Evolutionary conservation across 2,329 filamentous ascomycete genomes (phyloP).

Genomic region (Tolypocladium guangdongense): DNA sequence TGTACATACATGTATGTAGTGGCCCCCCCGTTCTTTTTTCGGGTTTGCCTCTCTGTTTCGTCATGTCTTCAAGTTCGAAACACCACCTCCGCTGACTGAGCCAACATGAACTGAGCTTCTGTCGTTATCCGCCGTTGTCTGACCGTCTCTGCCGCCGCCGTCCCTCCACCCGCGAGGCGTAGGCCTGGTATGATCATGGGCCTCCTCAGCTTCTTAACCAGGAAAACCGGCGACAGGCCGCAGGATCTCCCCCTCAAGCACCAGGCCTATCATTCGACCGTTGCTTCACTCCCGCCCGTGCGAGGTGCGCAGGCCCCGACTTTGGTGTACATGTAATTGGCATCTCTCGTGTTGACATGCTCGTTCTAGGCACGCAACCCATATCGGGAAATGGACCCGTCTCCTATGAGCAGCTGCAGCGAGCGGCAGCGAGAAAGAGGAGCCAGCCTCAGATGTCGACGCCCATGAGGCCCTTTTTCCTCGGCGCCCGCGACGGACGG

Average conservation of each 20-base stretch:
- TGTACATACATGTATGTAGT: neutral
- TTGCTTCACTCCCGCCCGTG: neutral
- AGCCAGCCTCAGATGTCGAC: neutral
- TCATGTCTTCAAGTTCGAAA: neutral
- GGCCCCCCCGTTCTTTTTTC: neutral
- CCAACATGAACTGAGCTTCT: neutral
- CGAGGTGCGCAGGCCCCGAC: neutral
- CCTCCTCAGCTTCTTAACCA: constrained; percentile 2
- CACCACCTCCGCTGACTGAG: too few relatives aligned
- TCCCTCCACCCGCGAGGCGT: neutral
- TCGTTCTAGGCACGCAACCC: neutral
- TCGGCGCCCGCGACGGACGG: neutral
- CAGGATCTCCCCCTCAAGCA: neutral
- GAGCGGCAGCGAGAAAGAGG: neutral
- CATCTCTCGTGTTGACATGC: neutral
- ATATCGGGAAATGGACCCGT: neutral
- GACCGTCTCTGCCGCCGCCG: neutral
- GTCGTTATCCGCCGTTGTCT: neutral
- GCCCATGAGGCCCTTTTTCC: neutral
- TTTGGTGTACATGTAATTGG: neutral
- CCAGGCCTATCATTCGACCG: neutral
- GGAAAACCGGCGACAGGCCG: neutral
- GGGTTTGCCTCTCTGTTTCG: neutral
- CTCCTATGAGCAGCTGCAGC: neutral
- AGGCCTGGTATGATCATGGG: constrained; percentile 1